Conservation (phyloP, 2,329 filamentous ascomycete species). For the Pseudogymnoascus sp. region DNA sequence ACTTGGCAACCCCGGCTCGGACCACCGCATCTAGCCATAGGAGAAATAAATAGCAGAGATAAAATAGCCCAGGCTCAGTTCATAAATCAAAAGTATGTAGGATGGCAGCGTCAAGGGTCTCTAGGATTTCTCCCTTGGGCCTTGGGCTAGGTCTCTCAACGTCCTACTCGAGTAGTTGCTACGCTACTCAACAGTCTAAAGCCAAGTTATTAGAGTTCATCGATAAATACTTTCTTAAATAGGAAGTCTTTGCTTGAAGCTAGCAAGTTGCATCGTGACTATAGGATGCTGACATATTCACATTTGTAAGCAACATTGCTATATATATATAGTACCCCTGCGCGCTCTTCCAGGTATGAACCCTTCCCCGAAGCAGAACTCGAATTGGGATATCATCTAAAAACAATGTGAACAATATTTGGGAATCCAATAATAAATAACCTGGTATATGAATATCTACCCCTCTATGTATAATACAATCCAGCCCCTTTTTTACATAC, state of each 20-base stretch:
- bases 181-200: background rate
- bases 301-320: background rate
- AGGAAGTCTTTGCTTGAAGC: background rate
- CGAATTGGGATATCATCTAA: background rate
- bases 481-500: background rate
- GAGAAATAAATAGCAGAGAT: background rate
- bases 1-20: constrained; percentile 3
- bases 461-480: background rate
- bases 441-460: background rate
- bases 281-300: background rate
- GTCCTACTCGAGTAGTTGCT: background rate
- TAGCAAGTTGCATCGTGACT: background rate
- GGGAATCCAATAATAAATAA: background rate
- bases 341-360: background rate
- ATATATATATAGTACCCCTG: background rate
- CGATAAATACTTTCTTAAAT: background rate
- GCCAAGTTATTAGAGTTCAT: background rate
- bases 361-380: background rate
- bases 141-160: background rate
- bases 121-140: background rate
- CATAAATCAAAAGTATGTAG: background rate
- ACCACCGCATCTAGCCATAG: background rate
- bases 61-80: background rate
- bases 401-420: background rate
- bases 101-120: background rate